phyloP scores from a whole-genome alignment of 2,329 filamentous ascomycete genomes.

The Hypoxylon sp. region DNA sequence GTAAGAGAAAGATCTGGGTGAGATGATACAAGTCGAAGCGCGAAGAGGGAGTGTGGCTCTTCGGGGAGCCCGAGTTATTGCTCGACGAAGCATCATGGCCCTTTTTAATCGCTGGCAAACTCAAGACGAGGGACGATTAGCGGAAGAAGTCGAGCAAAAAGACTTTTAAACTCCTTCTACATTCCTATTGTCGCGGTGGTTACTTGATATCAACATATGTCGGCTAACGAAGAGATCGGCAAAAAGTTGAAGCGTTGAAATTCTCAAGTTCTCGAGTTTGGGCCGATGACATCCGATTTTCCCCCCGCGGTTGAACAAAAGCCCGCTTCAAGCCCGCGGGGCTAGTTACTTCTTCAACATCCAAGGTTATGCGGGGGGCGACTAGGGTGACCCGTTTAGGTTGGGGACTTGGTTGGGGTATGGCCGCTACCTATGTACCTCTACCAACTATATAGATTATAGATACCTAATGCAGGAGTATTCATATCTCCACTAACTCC shows the following conservation, averaged over 20 bases:
- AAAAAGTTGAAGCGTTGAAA: neutral
- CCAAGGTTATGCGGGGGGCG: constrained; percentile 9
- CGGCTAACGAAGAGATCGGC: no score
- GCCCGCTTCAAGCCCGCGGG: constrained; percentile 15
- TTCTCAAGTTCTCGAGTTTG: constrained; percentile 8
- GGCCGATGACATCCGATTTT: constrained; percentile 16
- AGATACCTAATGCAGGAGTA: no score
- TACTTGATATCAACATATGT: no score
- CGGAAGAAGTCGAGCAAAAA: no score
- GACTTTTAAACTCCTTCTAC: no score
- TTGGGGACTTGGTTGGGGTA: no score
- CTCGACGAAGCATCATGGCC: constrained; percentile 44
- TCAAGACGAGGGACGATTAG: neutral
- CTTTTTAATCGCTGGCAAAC: neutral
- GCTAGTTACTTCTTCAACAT: neutral
- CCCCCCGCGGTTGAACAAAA: constrained; percentile 27
- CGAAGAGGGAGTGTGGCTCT: constrained; percentile 34
- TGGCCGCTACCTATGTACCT: neutral
- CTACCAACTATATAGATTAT: no score
- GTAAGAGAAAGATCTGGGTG: constrained; percentile 51
- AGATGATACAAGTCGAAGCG: constrained; percentile 23
- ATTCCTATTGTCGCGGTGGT: no score
- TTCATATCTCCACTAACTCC: neutral
- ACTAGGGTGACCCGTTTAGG: constrained; percentile 6
- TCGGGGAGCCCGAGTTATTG: constrained; percentile 40